Evolutionary conservation across 306 rosid genomes (phyloP), one percentile per base, ranked within the genome.

Genomic region (apple (Malus domestica)): DNA sequence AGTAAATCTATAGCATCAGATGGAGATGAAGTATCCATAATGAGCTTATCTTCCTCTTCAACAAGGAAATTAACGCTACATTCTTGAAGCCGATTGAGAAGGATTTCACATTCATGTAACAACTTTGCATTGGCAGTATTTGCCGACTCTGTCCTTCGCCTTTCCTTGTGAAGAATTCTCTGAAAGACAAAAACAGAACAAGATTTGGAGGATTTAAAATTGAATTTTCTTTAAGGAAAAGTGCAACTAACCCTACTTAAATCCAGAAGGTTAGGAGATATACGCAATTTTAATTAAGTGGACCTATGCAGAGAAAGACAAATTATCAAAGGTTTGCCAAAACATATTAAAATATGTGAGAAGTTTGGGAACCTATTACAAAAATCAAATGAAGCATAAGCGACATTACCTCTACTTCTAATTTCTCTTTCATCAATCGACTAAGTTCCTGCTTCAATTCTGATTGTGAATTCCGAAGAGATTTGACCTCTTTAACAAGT

Each of bases 61-160:
- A 89, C 84, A 58, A 92, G 96, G 76, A 95, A 95, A 79, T 89
- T 91, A 70, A 95, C 92, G 52, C 93, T 92, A 65, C 97, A 95
- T 77, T 92, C 98, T 69, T 75, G 85, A 80, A 95, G 97, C 79
- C 97, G 89, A 78, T 79, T 75, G 64, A 80, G 87, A 85, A 95
- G 98, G 78, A 92, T 86, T 83, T 79, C 87, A 85, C 97, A 95
- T 81, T 90, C 96, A 57, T 89, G 96, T 80, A 95, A 84, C 85
- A 95, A 81, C 88, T 90, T 92, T n/a, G 81, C 74, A 81, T 89
- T 88, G 65, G 89, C 89, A 60, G 67, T 59, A 59, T 78, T 75
- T 72, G 90, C 86, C 20, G 67, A 78, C 70, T 90, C 93, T 79
- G 74, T 42, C 82, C 91, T 89, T 77, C 87, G 89, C 72, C 78